These are phyloP conservation scores for Davidsoniella neocaledoniae DNA, from an alignment of 2,329 filamentous ascomycete genomes.

Conservation along the genomic window DNA sequence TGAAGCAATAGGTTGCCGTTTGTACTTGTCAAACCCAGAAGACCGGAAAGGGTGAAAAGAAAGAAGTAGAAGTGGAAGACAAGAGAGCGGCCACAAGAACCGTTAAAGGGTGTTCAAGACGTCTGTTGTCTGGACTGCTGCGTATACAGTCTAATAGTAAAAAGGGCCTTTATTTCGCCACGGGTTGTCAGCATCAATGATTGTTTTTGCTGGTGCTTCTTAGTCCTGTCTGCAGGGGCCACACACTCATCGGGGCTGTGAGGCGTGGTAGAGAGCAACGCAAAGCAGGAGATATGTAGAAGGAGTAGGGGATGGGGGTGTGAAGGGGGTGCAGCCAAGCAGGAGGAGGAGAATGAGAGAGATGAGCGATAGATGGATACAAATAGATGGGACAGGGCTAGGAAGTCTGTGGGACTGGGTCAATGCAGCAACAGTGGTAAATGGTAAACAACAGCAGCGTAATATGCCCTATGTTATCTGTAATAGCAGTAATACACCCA, in stretches of 20 bases:
- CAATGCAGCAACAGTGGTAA: neutral
- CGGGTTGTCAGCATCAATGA: constrained; percentile 2
- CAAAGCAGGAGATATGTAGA: neutral
- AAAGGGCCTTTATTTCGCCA: constrained; percentile 2
- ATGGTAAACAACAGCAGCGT: too few species aligned
- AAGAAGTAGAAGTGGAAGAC: neutral
- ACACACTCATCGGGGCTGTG: constrained; percentile 7
- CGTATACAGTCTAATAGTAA: neutral
- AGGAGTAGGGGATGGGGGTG: neutral
- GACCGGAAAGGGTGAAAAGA: constrained; percentile 1
- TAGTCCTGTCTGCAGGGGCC: constrained; percentile 5
- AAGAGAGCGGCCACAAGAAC: neutral
- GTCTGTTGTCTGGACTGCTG: neutral
- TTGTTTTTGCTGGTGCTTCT: constrained; percentile 1
- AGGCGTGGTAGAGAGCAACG: constrained; percentile 8
- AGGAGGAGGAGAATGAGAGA: neutral
- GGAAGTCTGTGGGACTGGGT: neutral
- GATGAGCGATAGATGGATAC: neutral
- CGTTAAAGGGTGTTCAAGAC: constrained; percentile 4
- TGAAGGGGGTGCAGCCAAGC: neutral
- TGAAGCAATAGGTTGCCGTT: neutral
- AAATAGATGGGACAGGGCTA: neutral
- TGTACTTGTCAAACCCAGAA: constrained; percentile 4
- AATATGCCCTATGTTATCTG: too few species aligned
- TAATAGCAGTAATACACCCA: too few species aligned